Evolutionary conservation across 495 filamentous ascomycete species (phyloP), one percentile per base, ranked within the genome.

Genomic region (Patellaria atrata): DNA sequence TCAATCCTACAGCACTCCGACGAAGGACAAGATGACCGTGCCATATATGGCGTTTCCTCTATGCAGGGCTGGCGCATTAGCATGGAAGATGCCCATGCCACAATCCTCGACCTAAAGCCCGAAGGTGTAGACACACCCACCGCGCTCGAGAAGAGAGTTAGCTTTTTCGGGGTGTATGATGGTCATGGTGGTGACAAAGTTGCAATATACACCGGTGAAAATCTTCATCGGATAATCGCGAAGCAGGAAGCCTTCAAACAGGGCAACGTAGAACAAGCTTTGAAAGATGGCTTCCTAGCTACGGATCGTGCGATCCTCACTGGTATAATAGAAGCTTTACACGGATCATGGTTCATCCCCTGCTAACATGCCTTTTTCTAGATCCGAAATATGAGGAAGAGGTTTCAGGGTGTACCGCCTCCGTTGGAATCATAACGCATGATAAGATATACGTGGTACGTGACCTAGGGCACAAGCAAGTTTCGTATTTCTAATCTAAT

Each of bases 41-140:
- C 92, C 51, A 56, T 86, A 44, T 97, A 79, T 56, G 89, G 91
- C 48, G 73, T 97, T 41, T 96, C 91, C 45, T 82, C 82, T 58
- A 97, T 97, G 89, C 89, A 97, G 62, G 89, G 89, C 65, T 97
- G 89, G 89, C 79, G 89, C 60, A 94, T 96, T 58, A 91, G 82
- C 60, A 97, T 97, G 89, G 89, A 97, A 57, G 89, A 97, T 52
- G 75, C 89, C 38, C 89, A 97, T 62, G 81, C 82, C 23, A 68
- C 79, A 14, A 58, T 93, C 18, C 78, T 97, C 50, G 82, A 96
- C 58, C 71, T 97, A 41, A 71, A 91, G 49, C 70, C 77, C 40
- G 67, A 67, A 41, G 60, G 55, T 35, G 61, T 64, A 36, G 62
- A 65, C 27, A 62, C 68, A 23, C 75, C 77, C 33, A 56, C 60